These are phyloP conservation scores for Mycena metata DNA, from an alignment of 768 basidiomycete genomes.

Conservation along the genomic window DNA sequence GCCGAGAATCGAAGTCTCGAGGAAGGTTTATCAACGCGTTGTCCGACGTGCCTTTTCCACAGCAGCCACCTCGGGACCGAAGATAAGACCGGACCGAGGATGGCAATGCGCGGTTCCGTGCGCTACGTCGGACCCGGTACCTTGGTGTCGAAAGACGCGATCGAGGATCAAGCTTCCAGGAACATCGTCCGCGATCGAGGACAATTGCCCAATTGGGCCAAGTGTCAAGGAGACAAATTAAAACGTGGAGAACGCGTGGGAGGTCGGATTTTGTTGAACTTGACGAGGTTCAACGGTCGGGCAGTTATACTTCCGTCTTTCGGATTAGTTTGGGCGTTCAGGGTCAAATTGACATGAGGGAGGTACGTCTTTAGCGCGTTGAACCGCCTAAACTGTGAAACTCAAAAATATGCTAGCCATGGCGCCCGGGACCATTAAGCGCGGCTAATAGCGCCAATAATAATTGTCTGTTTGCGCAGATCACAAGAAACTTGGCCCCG, in stretches of 20 bases:
- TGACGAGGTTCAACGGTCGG: not conserved
- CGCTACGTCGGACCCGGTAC: slow-evolving; percentile 51
- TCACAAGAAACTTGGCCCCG: slow-evolving; percentile 23
- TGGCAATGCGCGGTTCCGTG: slow-evolving; percentile 40
- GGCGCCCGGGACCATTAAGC: slow-evolving; percentile 45
- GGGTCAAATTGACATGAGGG: not conserved
- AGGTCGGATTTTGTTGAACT: not conserved
- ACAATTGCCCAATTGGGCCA: slow-evolving; percentile 7
- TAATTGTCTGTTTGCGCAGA: slow-evolving; percentile 28
- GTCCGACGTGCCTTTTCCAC: slow-evolving; percentile 30
- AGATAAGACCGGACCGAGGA: slow-evolving; percentile 15
- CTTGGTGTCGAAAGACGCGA: slow-evolving; percentile 37
- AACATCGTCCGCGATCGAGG: slow-evolving; percentile 19
- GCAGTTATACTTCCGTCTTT: slow-evolving; percentile 14
- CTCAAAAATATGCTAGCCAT: slow-evolving; percentile 32
- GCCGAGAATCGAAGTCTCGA: slow-evolving; percentile 25
- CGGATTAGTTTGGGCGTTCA: not conserved
- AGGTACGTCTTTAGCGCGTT: slow-evolving; percentile 12
- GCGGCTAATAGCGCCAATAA: slow-evolving; percentile 22
- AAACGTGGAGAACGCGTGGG: slow-evolving; percentile 32
- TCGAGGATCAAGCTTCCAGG: slow-evolving; percentile 31
- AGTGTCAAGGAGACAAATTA: slow-evolving; percentile 16
- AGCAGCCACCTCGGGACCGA: slow-evolving; percentile 53
- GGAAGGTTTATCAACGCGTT: slow-evolving; percentile 48
- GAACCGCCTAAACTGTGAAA: slow-evolving; percentile 28